Conservation (phyloP, 1,139 yeast species). For the Kodamaea anthophila region DNA sequence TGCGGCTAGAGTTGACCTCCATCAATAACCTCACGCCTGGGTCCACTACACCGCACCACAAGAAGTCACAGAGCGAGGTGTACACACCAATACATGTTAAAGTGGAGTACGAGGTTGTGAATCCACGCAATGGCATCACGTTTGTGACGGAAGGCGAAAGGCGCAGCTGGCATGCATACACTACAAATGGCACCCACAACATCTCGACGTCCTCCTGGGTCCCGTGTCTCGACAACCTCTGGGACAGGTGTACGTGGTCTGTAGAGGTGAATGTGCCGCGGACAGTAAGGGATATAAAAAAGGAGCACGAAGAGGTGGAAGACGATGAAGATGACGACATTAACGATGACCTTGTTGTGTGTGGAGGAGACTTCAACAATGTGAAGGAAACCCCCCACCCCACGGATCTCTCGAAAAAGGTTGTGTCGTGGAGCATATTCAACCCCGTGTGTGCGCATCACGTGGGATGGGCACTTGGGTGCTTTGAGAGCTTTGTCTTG, state of each 20-base stretch:
- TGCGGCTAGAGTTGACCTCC: conserved; percentile 58
- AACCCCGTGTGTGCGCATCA: conserved; percentile 92
- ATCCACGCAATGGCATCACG: conserved; percentile 70
- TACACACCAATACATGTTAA: conserved; percentile 70
- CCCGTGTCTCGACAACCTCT: conserved; percentile 86
- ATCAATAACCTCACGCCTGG: conserved; percentile 39
- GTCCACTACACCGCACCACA: conserved; percentile 38
- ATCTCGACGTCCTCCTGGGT: conserved; percentile 92
- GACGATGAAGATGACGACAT: conserved; percentile 48
- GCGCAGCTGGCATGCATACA: conserved; percentile 74
- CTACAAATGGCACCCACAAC: conserved; percentile 72
- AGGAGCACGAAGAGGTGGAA: conserved; percentile 19
- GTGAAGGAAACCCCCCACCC: conserved; percentile 45
- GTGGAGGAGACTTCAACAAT: conserved; percentile 65
- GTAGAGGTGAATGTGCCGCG: conserved; percentile 77
- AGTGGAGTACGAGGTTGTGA: conserved; percentile 59
- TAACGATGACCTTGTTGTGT: conserved; percentile 55
- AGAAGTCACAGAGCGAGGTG: conserved; percentile 30
- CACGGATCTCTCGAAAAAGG: conserved; percentile 63
- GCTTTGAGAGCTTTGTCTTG: conserved; percentile 59
- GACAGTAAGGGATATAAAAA: conserved; percentile 58
- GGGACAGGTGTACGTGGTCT: conserved; percentile 93
- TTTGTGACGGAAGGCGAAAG: conserved; percentile 54
- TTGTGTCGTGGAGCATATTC: conserved; percentile 71
- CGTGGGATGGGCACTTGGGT: conserved; percentile 94